These are phyloP conservation scores for Pseudocercospora fuligena DNA, from an alignment of 2,329 filamentous ascomycete genomes.

Conservation along the genomic window DNA sequence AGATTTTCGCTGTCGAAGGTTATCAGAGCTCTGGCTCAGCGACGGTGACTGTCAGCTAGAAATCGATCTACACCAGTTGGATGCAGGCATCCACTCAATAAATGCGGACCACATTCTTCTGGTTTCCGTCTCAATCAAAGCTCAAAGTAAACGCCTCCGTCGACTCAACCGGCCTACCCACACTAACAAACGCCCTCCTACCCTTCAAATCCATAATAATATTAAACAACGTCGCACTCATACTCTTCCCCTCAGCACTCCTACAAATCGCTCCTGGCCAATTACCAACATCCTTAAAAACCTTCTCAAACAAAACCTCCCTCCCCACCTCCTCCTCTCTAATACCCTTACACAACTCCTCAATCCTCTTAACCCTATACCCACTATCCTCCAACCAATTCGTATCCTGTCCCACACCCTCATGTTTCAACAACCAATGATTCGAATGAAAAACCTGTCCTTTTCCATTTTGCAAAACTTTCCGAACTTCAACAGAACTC, in stretches of 20 bases:
- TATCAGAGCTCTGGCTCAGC: constrained; percentile 21
- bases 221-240: constrained; percentile 43
- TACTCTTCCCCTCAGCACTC: constrained; percentile 29
- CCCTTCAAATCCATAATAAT: constrained; percentile 45
- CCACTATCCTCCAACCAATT: constrained; percentile 50
- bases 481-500: constrained; percentile 41
- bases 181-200: constrained; percentile 36
- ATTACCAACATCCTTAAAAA: constrained; percentile 50
- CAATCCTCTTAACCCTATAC: constrained; percentile 45
- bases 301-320: constrained; percentile 25
- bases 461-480: constrained; percentile 40
- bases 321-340: constrained; percentile 10
- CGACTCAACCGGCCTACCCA: constrained; percentile 41
- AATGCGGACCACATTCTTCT: background rate
- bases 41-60: constrained; percentile 18
- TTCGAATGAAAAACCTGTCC: constrained; percentile 51
- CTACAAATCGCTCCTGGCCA: constrained; percentile 46
- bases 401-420: constrained; percentile 44
- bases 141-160: constrained; percentile 30
- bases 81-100: background rate
- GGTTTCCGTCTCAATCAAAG: background rate
- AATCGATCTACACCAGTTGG: background rate
- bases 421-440: constrained; percentile 48
- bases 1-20: constrained; percentile 25
- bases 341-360: constrained; percentile 35